Percentiles rank a stretch among this genome's conserved stretches.
These are phyloP conservation scores for Neurospora sublineolata DNA, from an alignment of 495 filamentous ascomycete species.

Conservation along the genomic window DNA sequence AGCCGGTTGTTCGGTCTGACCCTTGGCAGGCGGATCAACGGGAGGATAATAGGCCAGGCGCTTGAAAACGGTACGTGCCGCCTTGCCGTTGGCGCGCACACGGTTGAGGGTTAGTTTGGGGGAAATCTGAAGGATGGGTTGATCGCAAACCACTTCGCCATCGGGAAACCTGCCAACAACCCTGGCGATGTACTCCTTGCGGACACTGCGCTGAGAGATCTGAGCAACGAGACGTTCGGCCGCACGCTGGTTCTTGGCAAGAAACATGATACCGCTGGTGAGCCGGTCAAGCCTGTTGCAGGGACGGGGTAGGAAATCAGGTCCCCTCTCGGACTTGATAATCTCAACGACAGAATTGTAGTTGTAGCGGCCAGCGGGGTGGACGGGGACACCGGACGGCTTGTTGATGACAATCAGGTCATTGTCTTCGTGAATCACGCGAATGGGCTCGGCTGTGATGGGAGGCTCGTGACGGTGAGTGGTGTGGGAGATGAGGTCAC, in stretches of 20 bases:
- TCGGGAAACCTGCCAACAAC: constrained; percentile 87
- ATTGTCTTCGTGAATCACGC: constrained; percentile 79
- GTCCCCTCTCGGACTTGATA: constrained; percentile 63
- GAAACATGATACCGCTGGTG: constrained; percentile 95
- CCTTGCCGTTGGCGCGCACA: constrained; percentile 83
- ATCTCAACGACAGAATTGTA: constrained; percentile 93
- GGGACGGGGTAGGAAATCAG: constrained; percentile 61
- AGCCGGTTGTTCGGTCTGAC: constrained; percentile 3
- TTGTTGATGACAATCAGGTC: constrained; percentile 94
- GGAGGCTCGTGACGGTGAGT: constrained; percentile 94
- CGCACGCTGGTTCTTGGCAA: constrained; percentile 70
- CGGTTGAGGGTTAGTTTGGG: constrained; percentile 91
- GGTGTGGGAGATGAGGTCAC: constrained; percentile 82
- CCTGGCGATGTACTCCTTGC: constrained; percentile 88
- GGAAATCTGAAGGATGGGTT: constrained; percentile 87
- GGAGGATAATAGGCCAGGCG: constrained; percentile 77
- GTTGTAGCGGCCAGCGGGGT: constrained; percentile 88
- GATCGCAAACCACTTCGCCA: constrained; percentile 71
- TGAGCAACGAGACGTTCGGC: constrained; percentile 64
- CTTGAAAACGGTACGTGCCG: constrained; percentile 81
- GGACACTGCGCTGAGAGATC: constrained; percentile 62
- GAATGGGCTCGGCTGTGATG: constrained; percentile 65
- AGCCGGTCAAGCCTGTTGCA: constrained; percentile 91
- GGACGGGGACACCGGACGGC: constrained; percentile 86
- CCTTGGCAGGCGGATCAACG: constrained; percentile 5